Evolutionary conservation across 2,329 filamentous ascomycete genomes (phyloP), one percentile per base, ranked within the genome.

Genomic region (Penicillium capsulatum): DNA sequence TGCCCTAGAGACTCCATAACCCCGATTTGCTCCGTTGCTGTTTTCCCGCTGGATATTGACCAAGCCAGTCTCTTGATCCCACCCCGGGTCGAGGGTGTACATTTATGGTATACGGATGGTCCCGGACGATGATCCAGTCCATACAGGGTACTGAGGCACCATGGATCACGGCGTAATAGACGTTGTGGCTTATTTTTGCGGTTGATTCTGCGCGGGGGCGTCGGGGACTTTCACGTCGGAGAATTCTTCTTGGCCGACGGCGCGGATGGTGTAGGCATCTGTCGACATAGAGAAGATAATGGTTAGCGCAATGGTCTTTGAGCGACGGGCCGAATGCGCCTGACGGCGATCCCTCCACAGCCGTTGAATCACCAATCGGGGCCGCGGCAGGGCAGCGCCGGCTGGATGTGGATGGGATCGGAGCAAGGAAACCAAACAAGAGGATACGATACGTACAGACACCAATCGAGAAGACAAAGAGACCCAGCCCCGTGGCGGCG

Each of bases 241-340:
- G 70, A 98, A 98, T 53, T 96, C 87, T 66, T 97, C 92, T 68
- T 97, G 92, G 30, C 91, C 88, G 60, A 98, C 86, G 38, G 87
- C 88, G 51, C 75, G 79, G 61, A 98, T 84, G 29, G 83, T 86
- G 64, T 79, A 86, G 38, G 75, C 69, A 60, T 86, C 83, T 85
- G 44, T 22, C n/a, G 6, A 31, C n/a, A 9, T 10, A 4, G 9
- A 15, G 24, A 7, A 26, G 20, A 9, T n/a, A 10, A 8, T 13
- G 3, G 41, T 51, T 13, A 49, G 47, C 26, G 17, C 10, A 26
- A 4, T 15, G 13, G 28, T 29, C 29, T 10, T 30, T 19, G 10
- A 22, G n/a, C n/a, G n/a, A n/a, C n/a, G n/a, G n/a, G n/a, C n/a
- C n/a, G n/a, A n/a, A n/a, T n/a, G n/a, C n/a, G n/a, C n/a, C n/a